Conservation (phyloP, 169 alveolate species). For the Cryptosporidium baileyi region DNA sequence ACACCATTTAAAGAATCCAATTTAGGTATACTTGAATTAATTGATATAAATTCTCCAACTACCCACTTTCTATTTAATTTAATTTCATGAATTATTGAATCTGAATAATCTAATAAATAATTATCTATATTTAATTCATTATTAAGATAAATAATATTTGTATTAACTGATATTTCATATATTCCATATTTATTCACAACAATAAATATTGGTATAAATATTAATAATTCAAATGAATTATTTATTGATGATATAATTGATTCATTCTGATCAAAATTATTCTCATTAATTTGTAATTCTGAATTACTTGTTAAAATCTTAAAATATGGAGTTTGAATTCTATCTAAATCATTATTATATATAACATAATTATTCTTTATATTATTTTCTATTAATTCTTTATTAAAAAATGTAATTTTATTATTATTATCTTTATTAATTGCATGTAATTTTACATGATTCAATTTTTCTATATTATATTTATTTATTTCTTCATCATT, state of each 20-base stretch:
- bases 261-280: not conserved
- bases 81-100: conserved; percentile 3
- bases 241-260: not conserved
- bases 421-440: too few relatives aligned
- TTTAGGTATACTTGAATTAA: conserved; percentile 4
- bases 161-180: conserved; percentile 1
- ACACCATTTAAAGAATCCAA: conserved; percentile 33
- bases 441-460: too few relatives aligned
- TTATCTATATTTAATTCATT: not conserved
- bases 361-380: too few relatives aligned
- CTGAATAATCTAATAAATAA: not conserved
- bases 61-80: conserved; percentile 7
- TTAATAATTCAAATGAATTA: not conserved
- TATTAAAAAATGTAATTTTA: too few relatives aligned
- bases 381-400: too few relatives aligned
- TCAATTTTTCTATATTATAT: too few relatives aligned
- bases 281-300: too few relatives aligned
- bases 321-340: too few relatives aligned
- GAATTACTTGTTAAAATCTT: too few relatives aligned
- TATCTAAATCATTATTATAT: too few relatives aligned
- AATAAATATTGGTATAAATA: conserved; percentile 20
- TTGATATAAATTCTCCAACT: conserved; percentile 12
- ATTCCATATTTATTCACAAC: conserved; percentile 6
- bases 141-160: not conserved
- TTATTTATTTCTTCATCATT: too few relatives aligned